phyloP scores from a whole-genome alignment of 352 stramenopile species.

The Phytophthora multivora region DNA sequence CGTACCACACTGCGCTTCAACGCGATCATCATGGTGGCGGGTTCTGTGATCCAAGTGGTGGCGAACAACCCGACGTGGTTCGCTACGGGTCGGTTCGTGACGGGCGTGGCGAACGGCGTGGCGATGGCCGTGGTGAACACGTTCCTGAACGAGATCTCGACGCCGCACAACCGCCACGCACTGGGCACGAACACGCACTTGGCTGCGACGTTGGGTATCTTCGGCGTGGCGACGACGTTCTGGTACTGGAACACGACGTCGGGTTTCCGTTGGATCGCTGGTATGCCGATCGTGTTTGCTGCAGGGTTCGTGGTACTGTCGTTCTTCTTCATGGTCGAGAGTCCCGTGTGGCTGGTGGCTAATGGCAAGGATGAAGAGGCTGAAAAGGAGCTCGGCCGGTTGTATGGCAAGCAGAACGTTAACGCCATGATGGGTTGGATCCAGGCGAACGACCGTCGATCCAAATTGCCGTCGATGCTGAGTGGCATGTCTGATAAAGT shows the following conservation, averaged over 20 bases:
- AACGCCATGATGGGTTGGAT: conserved; percentile 36
- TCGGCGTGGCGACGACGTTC: conserved; percentile 52
- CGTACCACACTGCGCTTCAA: conserved; percentile 39
- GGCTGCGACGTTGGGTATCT: conserved; percentile 44
- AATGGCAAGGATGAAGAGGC: conserved; percentile 36
- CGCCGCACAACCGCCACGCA: conserved; percentile 40
- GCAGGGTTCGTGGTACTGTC: conserved; percentile 28
- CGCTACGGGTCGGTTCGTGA: conserved; percentile 39
- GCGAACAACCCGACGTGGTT: conserved; percentile 35
- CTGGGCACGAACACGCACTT: conserved; percentile 50
- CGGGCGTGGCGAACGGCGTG: conserved; percentile 46
- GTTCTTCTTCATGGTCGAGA: conserved; percentile 48
- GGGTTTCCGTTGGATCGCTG: conserved; percentile 60
- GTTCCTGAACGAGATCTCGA: conserved; percentile 58
- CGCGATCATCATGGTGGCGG: conserved; percentile 41
- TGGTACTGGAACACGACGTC: conserved; percentile 48
- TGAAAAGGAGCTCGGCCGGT: conserved; percentile 21
- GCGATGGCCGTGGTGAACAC: conserved; percentile 42
- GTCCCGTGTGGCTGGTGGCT: conserved; percentile 47
- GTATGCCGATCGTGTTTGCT: conserved; percentile 40
- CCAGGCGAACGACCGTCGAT: conserved; percentile 25
- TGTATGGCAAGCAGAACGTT: conserved; percentile 47
- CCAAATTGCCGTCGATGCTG: conserved; percentile 28
- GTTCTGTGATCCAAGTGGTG: conserved; percentile 37
- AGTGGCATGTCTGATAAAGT: conserved; percentile 6